A percentile compares a stretch with the other conserved stretches of the same genome.
Evolutionary conservation across 2,329 filamentous ascomycete genomes (phyloP).

Genomic region (Sporothrix dimorphospora): DNA sequence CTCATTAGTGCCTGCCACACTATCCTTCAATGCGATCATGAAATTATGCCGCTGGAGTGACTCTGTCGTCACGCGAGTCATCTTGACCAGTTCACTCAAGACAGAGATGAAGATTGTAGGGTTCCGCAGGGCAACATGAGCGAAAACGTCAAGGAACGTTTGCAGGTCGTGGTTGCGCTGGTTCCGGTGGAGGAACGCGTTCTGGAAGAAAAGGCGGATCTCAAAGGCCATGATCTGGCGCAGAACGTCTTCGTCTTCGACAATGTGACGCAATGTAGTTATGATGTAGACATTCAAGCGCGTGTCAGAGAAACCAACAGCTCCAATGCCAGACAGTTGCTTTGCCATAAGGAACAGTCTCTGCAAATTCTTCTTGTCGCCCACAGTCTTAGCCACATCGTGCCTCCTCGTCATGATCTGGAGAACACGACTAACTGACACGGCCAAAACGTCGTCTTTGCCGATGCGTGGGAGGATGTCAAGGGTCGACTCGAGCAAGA

Average conservation of each 20-base stretch:
- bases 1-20: background rate
- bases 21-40: constrained; percentile 24
- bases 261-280: constrained; percentile 85
- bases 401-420: constrained; percentile 85
- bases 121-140: constrained; percentile 77
- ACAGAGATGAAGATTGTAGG: constrained; percentile 87
- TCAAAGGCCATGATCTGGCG: constrained; percentile 91
- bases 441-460: constrained; percentile 81
- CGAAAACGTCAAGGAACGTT: constrained; percentile 74
- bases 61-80: constrained; percentile 60
- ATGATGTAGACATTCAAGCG: constrained; percentile 68
- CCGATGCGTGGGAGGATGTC: constrained; percentile 83
- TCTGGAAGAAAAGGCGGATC: constrained; percentile 76
- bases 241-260: constrained; percentile 90
- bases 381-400: constrained; percentile 72
- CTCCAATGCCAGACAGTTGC: constrained; percentile 79
- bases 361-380: constrained; percentile 86
- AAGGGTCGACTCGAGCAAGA: constrained; percentile 76
- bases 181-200: constrained; percentile 53
- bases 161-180: constrained; percentile 68
- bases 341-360: constrained; percentile 94
- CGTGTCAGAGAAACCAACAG: constrained; percentile 67
- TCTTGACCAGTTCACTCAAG: constrained; percentile 80
- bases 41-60: constrained; percentile 21
- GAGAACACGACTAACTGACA: constrained; percentile 80